phyloP scores from a whole-genome alignment of 2,329 filamentous ascomycete species.

The Graphilbum sp. region DNA sequence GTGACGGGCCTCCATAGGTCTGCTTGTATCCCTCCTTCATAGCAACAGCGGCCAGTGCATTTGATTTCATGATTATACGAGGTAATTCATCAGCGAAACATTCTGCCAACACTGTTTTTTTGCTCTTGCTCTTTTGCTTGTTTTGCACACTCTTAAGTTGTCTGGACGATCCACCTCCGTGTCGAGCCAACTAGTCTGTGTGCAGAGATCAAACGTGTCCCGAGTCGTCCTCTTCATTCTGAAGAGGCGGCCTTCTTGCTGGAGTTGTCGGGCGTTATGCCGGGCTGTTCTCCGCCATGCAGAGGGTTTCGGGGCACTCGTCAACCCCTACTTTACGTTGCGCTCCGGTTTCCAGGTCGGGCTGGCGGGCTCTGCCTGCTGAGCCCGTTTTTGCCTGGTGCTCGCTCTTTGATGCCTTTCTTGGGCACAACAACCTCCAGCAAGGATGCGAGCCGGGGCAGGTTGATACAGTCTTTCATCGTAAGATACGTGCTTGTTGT shows the following conservation, averaged over 20 bases:
- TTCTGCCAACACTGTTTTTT: too few species aligned
- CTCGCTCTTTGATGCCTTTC: background rate
- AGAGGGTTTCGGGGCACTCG: background rate
- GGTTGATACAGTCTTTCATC: constrained; percentile 5
- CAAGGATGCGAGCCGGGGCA: constrained; percentile 4
- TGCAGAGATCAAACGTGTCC: constrained; percentile 54
- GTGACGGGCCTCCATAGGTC: too few species aligned
- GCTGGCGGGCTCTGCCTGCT: constrained; percentile 1
- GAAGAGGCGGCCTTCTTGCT: constrained; percentile 12
- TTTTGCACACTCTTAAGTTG: constrained; percentile 93
- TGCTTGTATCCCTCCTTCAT: too few species aligned
- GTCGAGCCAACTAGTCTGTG: constrained; percentile 92
- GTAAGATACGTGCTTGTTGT: background rate
- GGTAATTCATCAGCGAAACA: too few species aligned
- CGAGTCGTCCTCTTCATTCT: constrained; percentile 11
- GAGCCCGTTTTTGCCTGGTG: background rate
- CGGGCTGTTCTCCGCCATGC: constrained; percentile 2
- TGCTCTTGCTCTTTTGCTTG: background rate
- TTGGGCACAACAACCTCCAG: background rate
- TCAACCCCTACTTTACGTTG: background rate
- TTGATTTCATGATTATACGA: too few species aligned
- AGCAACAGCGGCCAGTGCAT: too few species aligned
- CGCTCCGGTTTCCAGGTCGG: background rate
- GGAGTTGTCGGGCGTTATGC: constrained; percentile 35
- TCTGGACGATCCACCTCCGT: constrained; percentile 58